phyloP scores from a whole-genome alignment of 108 stramenopile species.

The Mediolabrus comicus region DNA sequence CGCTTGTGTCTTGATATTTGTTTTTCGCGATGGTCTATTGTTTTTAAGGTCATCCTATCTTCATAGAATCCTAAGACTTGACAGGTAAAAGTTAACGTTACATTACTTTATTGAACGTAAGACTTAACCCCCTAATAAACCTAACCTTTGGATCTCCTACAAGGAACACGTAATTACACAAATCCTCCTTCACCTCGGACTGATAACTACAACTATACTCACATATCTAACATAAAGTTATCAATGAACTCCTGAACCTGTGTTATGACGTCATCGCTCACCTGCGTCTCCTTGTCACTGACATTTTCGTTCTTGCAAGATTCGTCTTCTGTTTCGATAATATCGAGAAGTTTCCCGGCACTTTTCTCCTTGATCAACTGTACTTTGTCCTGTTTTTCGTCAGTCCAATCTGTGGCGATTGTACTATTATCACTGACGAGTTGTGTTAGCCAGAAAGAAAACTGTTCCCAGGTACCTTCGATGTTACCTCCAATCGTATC shows the following conservation, averaged over 20 bases:
- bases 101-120: background rate
- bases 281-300: too few species aligned
- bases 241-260: background rate
- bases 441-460: background rate
- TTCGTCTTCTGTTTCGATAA: background rate
- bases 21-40: background rate
- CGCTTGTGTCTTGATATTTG: background rate
- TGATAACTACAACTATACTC: too few species aligned
- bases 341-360: background rate
- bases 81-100: background rate
- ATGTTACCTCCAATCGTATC: background rate
- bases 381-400: background rate
- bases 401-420: background rate
- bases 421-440: background rate
- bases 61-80: background rate
- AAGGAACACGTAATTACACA: too few species aligned
- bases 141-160: too few species aligned
- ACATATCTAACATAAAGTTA: background rate
- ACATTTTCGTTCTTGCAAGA: background rate
- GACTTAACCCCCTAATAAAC: too few species aligned
- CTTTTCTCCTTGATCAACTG: background rate
- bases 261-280: background rate
- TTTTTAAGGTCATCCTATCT: background rate
- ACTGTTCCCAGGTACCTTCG: background rate
- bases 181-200: too few species aligned